Evolutionary conservation across 176 grass and related monocot species (phyloP).

Genomic region (Chloris gayana): DNA sequence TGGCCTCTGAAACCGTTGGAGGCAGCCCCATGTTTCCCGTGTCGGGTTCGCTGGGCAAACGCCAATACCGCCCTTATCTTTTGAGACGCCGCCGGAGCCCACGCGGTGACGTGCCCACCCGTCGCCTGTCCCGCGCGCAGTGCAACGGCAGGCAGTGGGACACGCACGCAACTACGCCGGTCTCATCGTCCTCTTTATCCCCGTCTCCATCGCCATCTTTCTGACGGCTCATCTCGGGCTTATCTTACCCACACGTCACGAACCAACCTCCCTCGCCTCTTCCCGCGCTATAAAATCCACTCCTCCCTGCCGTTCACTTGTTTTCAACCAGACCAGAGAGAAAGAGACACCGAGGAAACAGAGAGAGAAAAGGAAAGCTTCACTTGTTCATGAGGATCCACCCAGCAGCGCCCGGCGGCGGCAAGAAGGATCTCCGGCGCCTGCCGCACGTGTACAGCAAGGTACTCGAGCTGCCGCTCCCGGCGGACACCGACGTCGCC

Average conservation of each 20-base stretch:
- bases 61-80: conserved; percentile 47
- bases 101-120: conserved; percentile 32
- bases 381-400: conserved; percentile 50
- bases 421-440: conserved; percentile 66
- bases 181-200: conserved; percentile 1
- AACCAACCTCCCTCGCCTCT: too few species aligned
- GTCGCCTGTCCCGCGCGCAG: not conserved
- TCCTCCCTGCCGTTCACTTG: not conserved
- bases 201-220: conserved; percentile 25
- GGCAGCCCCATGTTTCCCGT: conserved; percentile 51
- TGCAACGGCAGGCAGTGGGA: not conserved
- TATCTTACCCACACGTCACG: conserved; percentile 48
- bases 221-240: conserved; percentile 18
- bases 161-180: not conserved
- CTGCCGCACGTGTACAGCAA: conserved; percentile 86
- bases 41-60: not conserved
- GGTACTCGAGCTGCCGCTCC: conserved; percentile 84
- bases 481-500: conserved; percentile 67
- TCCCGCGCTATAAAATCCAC: conserved; percentile 43
- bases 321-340: not conserved
- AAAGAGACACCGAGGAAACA: not conserved
- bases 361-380: not conserved
- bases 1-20: conserved; percentile 45
- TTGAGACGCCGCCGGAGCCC: conserved; percentile 33
- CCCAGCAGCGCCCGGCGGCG: conserved; percentile 18